Conservation (phyloP, 208 protist species). For the Phytomonas francai region DNA sequence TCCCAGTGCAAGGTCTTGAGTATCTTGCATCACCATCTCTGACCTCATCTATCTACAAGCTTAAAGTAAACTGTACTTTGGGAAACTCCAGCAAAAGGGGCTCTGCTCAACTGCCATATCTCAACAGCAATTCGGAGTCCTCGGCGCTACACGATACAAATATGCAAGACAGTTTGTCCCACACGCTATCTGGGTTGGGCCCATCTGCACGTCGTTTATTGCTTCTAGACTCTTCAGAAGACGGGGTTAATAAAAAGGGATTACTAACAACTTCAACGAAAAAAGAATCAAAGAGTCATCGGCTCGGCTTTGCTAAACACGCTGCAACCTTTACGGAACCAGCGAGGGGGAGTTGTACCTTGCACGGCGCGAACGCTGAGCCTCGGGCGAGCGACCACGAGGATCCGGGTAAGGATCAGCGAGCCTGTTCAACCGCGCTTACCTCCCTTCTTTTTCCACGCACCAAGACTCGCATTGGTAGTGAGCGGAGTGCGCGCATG, state of each 20-base stretch:
- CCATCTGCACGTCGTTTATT: conserved; percentile 40
- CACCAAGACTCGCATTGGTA: not conserved
- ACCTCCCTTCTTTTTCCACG: not conserved
- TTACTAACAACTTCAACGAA: not conserved
- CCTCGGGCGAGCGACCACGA: not conserved
- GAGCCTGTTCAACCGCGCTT: not conserved
- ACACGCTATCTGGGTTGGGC: conserved; percentile 31
- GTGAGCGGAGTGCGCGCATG: not conserved
- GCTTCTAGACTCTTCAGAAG: conserved; percentile 13
- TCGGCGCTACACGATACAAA: not conserved
- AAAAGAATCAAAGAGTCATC: not conserved
- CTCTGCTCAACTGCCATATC: conserved; percentile 7
- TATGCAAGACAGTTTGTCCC: not conserved
- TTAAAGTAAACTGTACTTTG: not conserved
- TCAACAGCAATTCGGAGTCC: not conserved
- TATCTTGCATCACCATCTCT: conserved; percentile 52
- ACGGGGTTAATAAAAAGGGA: not conserved
- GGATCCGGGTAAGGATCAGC: not conserved
- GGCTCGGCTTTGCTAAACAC: not conserved
- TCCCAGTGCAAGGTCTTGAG: conserved; percentile 36
- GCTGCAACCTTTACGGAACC: not conserved
- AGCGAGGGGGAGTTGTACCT: not conserved
- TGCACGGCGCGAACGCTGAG: not conserved
- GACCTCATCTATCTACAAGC: conserved; percentile 16
- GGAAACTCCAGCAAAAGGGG: not conserved